Conservation (phyloP, 2,329 filamentous ascomycete genomes). For the Colletotrichum graminicola region DNA sequence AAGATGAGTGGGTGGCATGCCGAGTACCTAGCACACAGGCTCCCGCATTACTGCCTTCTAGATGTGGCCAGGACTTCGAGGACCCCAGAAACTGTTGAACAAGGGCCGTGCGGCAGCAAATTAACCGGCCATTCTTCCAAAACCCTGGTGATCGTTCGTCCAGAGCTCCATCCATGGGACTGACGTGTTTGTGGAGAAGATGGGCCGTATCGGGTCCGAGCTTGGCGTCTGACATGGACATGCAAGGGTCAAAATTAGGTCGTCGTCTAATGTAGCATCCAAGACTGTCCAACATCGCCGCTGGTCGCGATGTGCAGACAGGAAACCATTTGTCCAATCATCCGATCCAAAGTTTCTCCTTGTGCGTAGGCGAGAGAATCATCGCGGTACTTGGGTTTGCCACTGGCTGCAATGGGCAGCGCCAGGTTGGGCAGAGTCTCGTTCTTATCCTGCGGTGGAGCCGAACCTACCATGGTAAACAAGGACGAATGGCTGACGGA, state of each 20-base stretch:
- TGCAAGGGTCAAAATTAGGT: conserved; percentile 38
- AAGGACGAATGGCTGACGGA: not conserved
- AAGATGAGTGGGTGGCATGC: conserved; percentile 19
- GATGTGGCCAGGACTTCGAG: conserved; percentile 20
- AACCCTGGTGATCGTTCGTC: conserved; percentile 14
- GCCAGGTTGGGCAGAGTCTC: not conserved
- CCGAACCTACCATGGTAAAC: not conserved
- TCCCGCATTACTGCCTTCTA: conserved; percentile 23
- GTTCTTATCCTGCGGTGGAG: not conserved
- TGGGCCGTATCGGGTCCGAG: conserved; percentile 16
- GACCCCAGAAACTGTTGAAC: conserved; percentile 23
- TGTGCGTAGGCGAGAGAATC: not conserved
- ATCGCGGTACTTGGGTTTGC: conserved; percentile 24
- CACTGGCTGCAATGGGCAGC: conserved; percentile 22
- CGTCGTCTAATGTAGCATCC: conserved; percentile 3
- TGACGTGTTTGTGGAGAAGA: conserved; percentile 27
- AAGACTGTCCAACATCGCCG: conserved; percentile 3
- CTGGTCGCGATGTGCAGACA: conserved; percentile 30
- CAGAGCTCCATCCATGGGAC: conserved; percentile 14
- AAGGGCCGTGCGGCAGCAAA: conserved; percentile 17
- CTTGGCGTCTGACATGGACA: conserved; percentile 34
- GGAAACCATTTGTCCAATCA: conserved; percentile 21
- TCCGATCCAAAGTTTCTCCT: not conserved
- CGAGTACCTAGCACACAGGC: conserved; percentile 5
- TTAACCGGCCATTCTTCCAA: conserved; percentile 40